Evolutionary conservation across 305 asterid species (phyloP).

Genomic region (Ilex paraguariensis): DNA sequence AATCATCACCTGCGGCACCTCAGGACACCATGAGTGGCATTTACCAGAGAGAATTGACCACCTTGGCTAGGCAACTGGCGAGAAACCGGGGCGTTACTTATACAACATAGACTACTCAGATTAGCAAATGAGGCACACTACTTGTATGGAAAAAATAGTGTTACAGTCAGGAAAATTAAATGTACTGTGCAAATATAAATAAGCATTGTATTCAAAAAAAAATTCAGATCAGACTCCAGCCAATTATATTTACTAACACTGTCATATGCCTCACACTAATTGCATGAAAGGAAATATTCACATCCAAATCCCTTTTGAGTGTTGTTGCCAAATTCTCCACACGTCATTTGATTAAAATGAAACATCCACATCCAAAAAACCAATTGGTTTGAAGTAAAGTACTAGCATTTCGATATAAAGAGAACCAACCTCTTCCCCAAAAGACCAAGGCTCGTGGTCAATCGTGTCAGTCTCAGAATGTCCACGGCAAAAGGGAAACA

Average conservation of each 20-base stretch:
- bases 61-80: no score
- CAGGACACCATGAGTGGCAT: no score
- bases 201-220: neutral
- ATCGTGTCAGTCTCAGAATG: constrained; percentile 74
- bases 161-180: no score
- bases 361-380: neutral
- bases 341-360: constrained; percentile 6
- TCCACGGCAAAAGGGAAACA: constrained; percentile 97
- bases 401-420: neutral
- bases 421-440: constrained; percentile 83
- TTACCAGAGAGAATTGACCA: no score
- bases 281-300: neutral
- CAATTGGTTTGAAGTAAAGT: no score
- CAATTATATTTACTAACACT: neutral
- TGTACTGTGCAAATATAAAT: neutral
- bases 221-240: neutral
- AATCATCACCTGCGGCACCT: no score
- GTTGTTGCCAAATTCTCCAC: neutral
- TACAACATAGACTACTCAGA: no score
- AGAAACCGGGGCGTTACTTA: no score
- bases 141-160: no score
- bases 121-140: no score
- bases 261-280: no score
- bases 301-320: neutral
- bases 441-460: constrained; percentile 99